Evolutionary conservation across 192 early-diverging fungal genomes (phyloP), one percentile per base, ranked within the genome.

Genomic region (Rhizophagus sp.): DNA sequence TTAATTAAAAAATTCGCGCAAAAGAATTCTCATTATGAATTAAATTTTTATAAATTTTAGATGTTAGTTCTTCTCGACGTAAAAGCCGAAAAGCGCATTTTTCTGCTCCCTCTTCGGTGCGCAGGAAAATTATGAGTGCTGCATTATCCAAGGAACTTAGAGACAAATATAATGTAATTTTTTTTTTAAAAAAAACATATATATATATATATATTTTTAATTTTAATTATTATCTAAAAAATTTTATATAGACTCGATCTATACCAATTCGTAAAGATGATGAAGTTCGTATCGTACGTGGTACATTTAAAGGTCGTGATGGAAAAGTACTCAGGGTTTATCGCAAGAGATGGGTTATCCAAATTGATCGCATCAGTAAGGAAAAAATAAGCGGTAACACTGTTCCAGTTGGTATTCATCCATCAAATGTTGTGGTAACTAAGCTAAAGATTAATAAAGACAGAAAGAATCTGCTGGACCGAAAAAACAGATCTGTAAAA

Each of bases 301-400:
- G 98, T 85, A 90, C 90, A 87, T 89, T 93, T 94, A 98, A 98
- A 94, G 97, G 96, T 85, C 95, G 94, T 84, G 95, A 96, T 85
- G 98, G 98, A 84, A 97, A 97, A 94, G 96, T 99, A 78, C 86
- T 90, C 80, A 89, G 93, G 79, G 96, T 98, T 83, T 99, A 98
- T 96, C 96, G 98, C 87, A 95, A 96, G 89, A 98, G 97, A 93
- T 99, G 93, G 93, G 93, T 97, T 77, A 99, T 99, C 88, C 94
- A 99, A 91, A 93, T 99, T 72, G 97, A 99, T 88, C 96, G 97
- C 82, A 87, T 99, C 81, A 92, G 87, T 85, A 94, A 92, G 86
- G 97, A 99, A 89, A 99, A 99, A 95, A 92, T 92, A 85, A 99
- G 99, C 91, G 96, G 96, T 85, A 92, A 91, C 79, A 90, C 94